Evolutionary conservation across 129 eudicot species (phyloP).

Genomic region (Artemisia tridentata): DNA sequence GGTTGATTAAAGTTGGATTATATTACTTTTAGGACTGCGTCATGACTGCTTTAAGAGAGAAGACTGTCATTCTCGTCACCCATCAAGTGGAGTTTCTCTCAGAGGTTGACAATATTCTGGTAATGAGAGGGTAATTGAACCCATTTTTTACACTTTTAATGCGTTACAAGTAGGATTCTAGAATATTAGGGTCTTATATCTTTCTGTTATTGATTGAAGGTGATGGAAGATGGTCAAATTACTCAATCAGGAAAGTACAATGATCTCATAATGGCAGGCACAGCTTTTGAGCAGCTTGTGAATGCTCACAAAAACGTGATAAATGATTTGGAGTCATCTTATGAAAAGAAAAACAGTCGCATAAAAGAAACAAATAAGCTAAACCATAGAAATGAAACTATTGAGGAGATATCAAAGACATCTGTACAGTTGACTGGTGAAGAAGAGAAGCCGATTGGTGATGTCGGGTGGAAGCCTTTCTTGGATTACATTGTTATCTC

Average conservation of each 20-base stretch:
- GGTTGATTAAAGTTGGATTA: background rate
- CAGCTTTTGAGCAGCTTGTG: constrained; percentile 61
- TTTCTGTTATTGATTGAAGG: constrained; percentile 30
- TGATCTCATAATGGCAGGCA: constrained; percentile 52
- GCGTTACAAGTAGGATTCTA: background rate
- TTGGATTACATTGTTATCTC: constrained; percentile 50
- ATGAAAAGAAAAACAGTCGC: constrained; percentile 17
- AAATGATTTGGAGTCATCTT: constrained; percentile 31
- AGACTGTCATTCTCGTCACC: constrained; percentile 65
- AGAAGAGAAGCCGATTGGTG: constrained; percentile 57
- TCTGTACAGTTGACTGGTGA: constrained; percentile 57
- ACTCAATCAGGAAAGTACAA: constrained; percentile 55
- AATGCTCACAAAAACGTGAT: constrained; percentile 48
- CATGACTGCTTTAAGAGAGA: constrained; percentile 47
- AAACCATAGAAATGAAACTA: constrained; percentile 25
- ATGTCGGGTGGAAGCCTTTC: constrained; percentile 56
- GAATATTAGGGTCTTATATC: background rate
- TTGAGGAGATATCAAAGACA: constrained; percentile 36
- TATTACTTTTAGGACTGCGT: constrained; percentile 56
- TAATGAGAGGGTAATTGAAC: constrained; percentile 32
- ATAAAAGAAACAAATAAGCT: constrained; percentile 4
- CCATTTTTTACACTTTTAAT: background rate
- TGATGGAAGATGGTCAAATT: constrained; percentile 53
- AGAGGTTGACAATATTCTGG: constrained; percentile 60
- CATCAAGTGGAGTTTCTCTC: constrained; percentile 72